A percentile compares a stretch with the other conserved stretches of the same genome.
phyloP scores from a whole-genome alignment of 2,329 filamentous ascomycete species.

The Pseudogymnoascus sp. region DNA sequence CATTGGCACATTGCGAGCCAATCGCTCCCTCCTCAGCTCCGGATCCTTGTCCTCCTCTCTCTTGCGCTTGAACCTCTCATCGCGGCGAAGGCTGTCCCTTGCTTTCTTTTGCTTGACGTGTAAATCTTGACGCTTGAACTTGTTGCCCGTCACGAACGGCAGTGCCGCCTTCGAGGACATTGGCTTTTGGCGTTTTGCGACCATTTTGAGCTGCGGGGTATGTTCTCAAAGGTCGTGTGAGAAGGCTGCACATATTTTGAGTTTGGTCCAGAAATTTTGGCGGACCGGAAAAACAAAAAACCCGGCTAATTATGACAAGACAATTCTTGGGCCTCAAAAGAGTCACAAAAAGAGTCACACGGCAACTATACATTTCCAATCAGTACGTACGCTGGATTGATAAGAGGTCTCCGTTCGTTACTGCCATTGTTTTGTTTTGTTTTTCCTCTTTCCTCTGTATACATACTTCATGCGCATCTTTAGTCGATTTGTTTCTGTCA shows the following conservation, averaged over 20 bases:
- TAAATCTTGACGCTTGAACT: slow-evolving; percentile 67
- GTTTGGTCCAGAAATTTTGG: slow-evolving; percentile 8
- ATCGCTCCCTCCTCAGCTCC: slow-evolving; percentile 60
- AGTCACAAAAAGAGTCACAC: neutral
- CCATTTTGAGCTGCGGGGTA: slow-evolving; percentile 34
- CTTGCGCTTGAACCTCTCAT: slow-evolving; percentile 68
- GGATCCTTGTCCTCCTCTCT: slow-evolving; percentile 83
- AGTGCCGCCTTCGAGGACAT: slow-evolving; percentile 35
- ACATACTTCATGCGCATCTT: slow-evolving; percentile 31
- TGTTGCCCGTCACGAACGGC: slow-evolving; percentile 60
- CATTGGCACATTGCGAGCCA: slow-evolving; percentile 68
- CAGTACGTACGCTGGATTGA: slow-evolving; percentile 6
- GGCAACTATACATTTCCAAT: neutral
- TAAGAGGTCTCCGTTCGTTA: neutral
- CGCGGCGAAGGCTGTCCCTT: slow-evolving; percentile 64
- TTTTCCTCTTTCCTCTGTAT: neutral
- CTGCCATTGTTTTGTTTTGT: neutral
- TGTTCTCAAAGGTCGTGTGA: neutral
- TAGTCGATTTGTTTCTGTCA: slow-evolving; percentile 29
- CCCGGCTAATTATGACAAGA: neutral
- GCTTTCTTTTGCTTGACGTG: slow-evolving; percentile 74
- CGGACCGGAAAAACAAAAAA: slow-evolving; percentile 11
- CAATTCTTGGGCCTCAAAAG: slow-evolving; percentile 1
- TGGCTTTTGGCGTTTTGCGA: slow-evolving; percentile 36
- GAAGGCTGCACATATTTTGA: neutral